A percentile compares a stretch with the other conserved stretches of the same genome.
phyloP scores from a whole-genome alignment of 2,329 filamentous ascomycete genomes.

The Colletotrichum plurivorum region DNA sequence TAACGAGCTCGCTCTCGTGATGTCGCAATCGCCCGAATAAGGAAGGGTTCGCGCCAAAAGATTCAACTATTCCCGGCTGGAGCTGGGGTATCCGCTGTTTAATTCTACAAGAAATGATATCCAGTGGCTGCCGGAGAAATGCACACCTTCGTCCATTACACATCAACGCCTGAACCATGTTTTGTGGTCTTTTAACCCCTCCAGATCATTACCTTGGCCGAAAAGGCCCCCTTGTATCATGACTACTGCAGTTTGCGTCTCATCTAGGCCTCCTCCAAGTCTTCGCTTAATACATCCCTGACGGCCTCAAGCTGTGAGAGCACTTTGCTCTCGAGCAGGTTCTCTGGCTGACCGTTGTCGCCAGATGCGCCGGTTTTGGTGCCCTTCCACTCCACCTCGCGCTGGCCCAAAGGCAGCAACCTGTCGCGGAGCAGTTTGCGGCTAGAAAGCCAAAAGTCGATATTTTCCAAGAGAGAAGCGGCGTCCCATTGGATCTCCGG shows the following conservation, averaged over 20 bases:
- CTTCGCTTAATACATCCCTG: conserved; percentile 68
- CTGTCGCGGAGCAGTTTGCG: conserved; percentile 78
- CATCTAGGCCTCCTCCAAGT: conserved; percentile 54
- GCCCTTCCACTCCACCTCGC: conserved; percentile 76
- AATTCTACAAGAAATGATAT: conserved; percentile 27
- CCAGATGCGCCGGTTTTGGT: conserved; percentile 55
- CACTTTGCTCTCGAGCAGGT: conserved; percentile 81
- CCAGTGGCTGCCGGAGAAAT: conserved; percentile 27
- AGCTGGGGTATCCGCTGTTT: conserved; percentile 35
- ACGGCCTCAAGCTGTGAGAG: conserved; percentile 76
- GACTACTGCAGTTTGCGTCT: background rate
- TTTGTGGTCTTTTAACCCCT: conserved; percentile 22
- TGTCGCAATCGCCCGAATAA: background rate
- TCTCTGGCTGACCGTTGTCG: conserved; percentile 57
- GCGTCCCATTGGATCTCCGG: conserved; percentile 83
- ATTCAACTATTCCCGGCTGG: conserved; percentile 17
- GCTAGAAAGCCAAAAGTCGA: conserved; percentile 84
- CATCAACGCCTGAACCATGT: conserved; percentile 31
- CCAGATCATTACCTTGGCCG: conserved; percentile 24
- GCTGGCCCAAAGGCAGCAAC: conserved; percentile 79
- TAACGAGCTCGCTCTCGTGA: background rate
- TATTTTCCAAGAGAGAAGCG: conserved; percentile 80
- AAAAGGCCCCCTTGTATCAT: conserved; percentile 15
- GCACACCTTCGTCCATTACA: conserved; percentile 32
- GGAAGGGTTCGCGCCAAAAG: background rate